Conservation (phyloP, 2,329 filamentous ascomycete genomes). For the Alternaria alternata region DNA sequence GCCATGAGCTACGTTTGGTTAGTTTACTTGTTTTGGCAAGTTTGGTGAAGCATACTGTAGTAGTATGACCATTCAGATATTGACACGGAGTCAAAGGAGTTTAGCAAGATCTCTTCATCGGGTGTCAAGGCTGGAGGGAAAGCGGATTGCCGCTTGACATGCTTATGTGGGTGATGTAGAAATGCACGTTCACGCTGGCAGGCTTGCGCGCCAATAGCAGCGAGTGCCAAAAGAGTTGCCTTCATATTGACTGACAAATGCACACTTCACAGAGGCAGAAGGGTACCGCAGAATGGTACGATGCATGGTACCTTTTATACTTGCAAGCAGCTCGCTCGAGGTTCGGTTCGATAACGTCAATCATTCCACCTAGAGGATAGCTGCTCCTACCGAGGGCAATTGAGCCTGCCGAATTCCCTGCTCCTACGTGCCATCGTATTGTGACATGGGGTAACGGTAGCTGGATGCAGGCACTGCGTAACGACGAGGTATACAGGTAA, state of each 20-base stretch:
- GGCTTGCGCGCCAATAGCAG: conserved; percentile 43
- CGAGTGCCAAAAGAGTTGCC: conserved; percentile 32
- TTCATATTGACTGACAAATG: conserved; percentile 33
- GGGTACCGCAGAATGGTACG: neutral
- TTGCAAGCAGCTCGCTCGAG: neutral
- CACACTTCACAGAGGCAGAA: conserved; percentile 12
- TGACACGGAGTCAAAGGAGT: conserved; percentile 53
- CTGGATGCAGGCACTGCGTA: conserved; percentile 24
- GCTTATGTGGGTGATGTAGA: conserved; percentile 29
- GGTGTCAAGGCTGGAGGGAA: conserved; percentile 47
- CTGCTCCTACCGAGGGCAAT: conserved; percentile 7
- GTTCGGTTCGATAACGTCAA: conserved; percentile 32
- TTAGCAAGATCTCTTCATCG: conserved; percentile 51
- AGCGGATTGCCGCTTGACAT: conserved; percentile 39
- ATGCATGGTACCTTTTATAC: conserved; percentile 24
- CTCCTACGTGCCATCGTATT: conserved; percentile 4
- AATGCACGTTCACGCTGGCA: conserved; percentile 45
- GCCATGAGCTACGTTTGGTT: conserved; percentile 38
- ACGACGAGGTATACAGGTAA: conserved; percentile 21
- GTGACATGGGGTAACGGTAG: conserved; percentile 5
- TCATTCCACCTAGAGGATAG: conserved; percentile 9
- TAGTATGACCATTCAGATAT: conserved; percentile 52
- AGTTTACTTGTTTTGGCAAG: conserved; percentile 6
- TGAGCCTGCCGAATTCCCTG: conserved; percentile 11
- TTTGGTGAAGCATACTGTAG: conserved; percentile 38